Conservation (phyloP, 371 early-diverging fungal genomes). For the Batkoa obscura region DNA sequence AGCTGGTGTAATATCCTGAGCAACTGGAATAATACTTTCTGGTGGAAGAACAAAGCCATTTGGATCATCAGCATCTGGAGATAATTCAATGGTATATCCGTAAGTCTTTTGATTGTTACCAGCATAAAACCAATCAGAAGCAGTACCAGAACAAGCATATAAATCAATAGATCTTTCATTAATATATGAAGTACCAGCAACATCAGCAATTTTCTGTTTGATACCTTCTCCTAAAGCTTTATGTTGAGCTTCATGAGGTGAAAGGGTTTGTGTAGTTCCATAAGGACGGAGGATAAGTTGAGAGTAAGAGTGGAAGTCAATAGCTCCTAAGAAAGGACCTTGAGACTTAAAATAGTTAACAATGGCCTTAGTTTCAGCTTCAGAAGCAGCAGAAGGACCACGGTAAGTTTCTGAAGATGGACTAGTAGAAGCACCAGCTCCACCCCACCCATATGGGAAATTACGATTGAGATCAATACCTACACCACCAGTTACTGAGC, state of each 20-base stretch:
- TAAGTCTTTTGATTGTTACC: background rate
- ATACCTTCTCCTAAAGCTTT: slow-evolving; percentile 2
- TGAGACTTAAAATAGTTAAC: slow-evolving; percentile 13
- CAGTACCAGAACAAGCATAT: slow-evolving; percentile 6
- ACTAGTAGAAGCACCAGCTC: slow-evolving; percentile 15
- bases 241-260: background rate
- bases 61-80: background rate
- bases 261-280: slow-evolving; percentile 10
- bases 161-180: background rate
- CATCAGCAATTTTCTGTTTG: background rate
- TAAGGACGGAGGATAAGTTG: slow-evolving; percentile 12
- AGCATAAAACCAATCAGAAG: slow-evolving; percentile 6
- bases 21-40: slow-evolving; percentile 2
- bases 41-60: slow-evolving; percentile 7
- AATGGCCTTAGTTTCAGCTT: slow-evolving; percentile 19
- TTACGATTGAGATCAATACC: slow-evolving; percentile 14
- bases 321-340: slow-evolving; percentile 16
- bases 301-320: slow-evolving; percentile 23
- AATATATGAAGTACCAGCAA: background rate
- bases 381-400: slow-evolving; percentile 19
- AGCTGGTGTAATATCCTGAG: slow-evolving; percentile 3
- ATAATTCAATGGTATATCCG: slow-evolving; percentile 7
- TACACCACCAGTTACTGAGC: slow-evolving; percentile 1
- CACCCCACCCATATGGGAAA: slow-evolving; percentile 22
- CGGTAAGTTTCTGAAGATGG: slow-evolving; percentile 21